These are phyloP conservation scores for Byssochlamys sp. DNA, from an alignment of 2,329 filamentous ascomycete species.

Conservation along the genomic window DNA sequence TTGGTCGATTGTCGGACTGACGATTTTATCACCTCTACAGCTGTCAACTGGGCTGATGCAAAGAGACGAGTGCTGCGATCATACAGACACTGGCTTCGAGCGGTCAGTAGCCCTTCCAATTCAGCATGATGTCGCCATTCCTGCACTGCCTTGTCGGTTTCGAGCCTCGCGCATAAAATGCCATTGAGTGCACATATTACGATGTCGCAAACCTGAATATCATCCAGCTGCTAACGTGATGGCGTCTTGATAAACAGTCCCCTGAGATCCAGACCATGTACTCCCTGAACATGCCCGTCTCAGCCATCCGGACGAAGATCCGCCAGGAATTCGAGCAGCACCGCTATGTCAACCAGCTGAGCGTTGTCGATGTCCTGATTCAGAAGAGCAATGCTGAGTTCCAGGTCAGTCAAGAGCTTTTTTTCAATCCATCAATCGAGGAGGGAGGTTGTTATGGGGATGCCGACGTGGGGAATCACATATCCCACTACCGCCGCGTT, in stretches of 20 bases:
- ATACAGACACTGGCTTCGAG: constrained; percentile 92
- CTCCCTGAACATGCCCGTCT: constrained; percentile 78
- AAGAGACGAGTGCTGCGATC: constrained; percentile 74
- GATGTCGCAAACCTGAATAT: not conserved
- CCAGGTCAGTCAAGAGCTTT: constrained; percentile 54
- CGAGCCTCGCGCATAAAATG: not conserved
- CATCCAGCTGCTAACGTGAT: constrained; percentile 7
- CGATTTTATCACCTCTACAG: constrained; percentile 39
- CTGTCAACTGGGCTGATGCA: constrained; percentile 80
- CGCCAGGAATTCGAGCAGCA: constrained; percentile 94
- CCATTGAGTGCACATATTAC: not conserved
- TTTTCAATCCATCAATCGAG: not conserved
- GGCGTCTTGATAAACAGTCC: constrained; percentile 50
- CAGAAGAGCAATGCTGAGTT: constrained; percentile 88
- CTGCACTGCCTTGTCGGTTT: not conserved
- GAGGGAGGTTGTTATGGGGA: not conserved
- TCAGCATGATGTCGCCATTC: not conserved
- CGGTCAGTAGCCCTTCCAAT: constrained; percentile 54
- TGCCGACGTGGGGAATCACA: not conserved
- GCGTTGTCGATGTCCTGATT: constrained; percentile 77
- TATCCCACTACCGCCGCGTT: not conserved
- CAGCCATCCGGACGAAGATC: constrained; percentile 81
- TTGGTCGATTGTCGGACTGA: constrained; percentile 17
- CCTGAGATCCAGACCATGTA: constrained; percentile 98
- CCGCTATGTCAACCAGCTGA: constrained; percentile 81